These are phyloP conservation scores for Eucalyptus dawsonii DNA, from an alignment of 345 rosid genomes.

Conservation along the genomic window DNA sequence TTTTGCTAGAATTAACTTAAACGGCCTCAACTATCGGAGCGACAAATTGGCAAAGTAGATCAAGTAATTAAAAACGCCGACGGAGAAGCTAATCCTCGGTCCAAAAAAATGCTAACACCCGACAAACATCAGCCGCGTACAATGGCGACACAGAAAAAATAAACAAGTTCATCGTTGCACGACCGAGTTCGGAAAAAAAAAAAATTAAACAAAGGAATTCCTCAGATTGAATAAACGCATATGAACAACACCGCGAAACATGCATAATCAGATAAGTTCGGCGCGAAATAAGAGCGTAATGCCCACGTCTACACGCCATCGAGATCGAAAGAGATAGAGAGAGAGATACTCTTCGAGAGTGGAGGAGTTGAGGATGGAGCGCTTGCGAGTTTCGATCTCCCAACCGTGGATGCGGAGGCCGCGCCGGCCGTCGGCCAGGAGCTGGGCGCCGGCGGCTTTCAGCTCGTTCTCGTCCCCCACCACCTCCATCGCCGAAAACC, in stretches of 20 bases:
- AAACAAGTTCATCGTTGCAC: neutral
- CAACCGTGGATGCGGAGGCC: slow-evolving; percentile 69
- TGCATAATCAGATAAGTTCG: neutral
- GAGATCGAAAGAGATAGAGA: neutral
- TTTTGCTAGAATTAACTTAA: neutral
- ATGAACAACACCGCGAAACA: neutral
- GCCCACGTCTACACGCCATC: neutral
- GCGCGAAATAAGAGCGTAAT: neutral
- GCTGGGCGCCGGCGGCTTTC: slow-evolving; percentile 64
- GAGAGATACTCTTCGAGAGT: slow-evolving; percentile 28
- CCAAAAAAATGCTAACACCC: neutral
- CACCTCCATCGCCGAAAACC: slow-evolving; percentile 31
- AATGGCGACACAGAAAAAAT: neutral
- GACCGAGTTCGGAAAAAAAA: neutral
- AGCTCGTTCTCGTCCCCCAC: slow-evolving; percentile 57
- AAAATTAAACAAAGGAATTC: neutral
- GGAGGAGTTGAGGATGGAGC: slow-evolving; percentile 73
- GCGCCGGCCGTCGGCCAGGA: slow-evolving; percentile 43
- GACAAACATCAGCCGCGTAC: neutral
- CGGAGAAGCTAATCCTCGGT: neutral
- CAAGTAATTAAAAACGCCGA: neutral
- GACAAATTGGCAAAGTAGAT: neutral
- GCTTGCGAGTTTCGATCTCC: slow-evolving; percentile 69
- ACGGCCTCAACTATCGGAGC: neutral
- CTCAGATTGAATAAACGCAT: neutral